Evolutionary conservation across 768 basidiomycete genomes (phyloP), one percentile per base, ranked within the genome.

Genomic region (Clitopilus passeckerianus): DNA sequence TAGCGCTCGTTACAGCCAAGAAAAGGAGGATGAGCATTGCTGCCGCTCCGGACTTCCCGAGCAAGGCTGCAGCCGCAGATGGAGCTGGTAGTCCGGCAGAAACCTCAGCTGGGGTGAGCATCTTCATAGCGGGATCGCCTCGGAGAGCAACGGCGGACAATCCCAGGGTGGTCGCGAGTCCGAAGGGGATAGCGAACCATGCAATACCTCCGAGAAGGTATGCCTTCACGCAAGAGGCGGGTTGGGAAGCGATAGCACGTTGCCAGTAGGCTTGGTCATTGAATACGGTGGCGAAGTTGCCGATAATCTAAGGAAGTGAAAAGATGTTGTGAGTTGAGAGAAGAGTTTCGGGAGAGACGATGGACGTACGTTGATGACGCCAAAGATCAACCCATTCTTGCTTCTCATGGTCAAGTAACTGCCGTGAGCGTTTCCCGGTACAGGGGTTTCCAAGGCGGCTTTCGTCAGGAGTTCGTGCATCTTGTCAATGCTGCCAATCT

Each of bases 121-220:
- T 57, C 53, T 74, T 73, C 83, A 86, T 84, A 57, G 74, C 75
- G 2, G 84, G 77, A 66, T 86, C 75, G 43, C 77, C 85, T 16
- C 74, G 77, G 15, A 98, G 80, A 0, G 95, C 95, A 5, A 93
- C 90, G 4, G 92, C 94, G 14, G 92, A 83, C 1, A 98, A 80
- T 8, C 95, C 95, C 41, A 97, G 82, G 1, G 90, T 91, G 0
- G 91, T 95, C 0, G 95, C 89, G 64, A 98, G 85, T 6, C 83
- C 82, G 70, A 95, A 92, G 0, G 93, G 93, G 60, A 95, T 93
- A 0, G 90, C 85, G 67, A 95, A 93, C 84, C 95, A 97, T 1
- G 92, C 89, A 7, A 95, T 69, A 2, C 94, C 95, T 46, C 95
- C 95, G 7, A 94, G 79, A 3, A 95, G 76, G 74, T 93, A 98